These are phyloP conservation scores for Chytriomyces sp. DNA, from an alignment of 192 early-diverging fungal species.

Conservation along the genomic window DNA sequence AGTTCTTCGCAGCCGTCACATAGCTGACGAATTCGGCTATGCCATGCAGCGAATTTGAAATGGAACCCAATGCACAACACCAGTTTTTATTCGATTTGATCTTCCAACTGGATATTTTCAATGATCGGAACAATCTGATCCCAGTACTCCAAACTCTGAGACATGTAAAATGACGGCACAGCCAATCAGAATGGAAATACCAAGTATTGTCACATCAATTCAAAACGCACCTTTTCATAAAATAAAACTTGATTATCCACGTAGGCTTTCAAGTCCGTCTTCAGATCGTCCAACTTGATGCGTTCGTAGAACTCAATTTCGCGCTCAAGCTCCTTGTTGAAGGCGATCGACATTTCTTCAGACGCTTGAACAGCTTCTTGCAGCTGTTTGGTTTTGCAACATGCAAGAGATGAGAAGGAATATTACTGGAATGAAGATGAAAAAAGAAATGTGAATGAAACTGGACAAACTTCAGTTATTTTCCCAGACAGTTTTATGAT, in stretches of 20 bases:
- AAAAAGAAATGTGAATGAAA: too few species aligned
- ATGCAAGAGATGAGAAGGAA: conserved; percentile 7
- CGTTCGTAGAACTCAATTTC: conserved; percentile 85
- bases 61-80: too few species aligned
- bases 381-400: conserved; percentile 60
- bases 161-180: too few species aligned
- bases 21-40: too few species aligned
- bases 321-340: conserved; percentile 78
- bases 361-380: conserved; percentile 80
- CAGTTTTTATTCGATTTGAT: not conserved
- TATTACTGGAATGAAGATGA: not conserved
- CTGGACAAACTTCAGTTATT: conserved; percentile 67
- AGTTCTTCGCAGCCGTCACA: too few species aligned
- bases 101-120: conserved; percentile 55
- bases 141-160: conserved; percentile 74
- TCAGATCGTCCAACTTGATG: conserved; percentile 83
- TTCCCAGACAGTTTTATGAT: conserved; percentile 73
- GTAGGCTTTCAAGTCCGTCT: conserved; percentile 74
- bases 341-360: conserved; percentile 68
- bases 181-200: not conserved
- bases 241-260: conserved; percentile 84
- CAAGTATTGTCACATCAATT: not conserved
- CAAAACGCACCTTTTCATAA: conserved; percentile 69
- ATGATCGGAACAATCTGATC: conserved; percentile 82
- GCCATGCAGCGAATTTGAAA: too few species aligned